Conservation (phyloP, 106 monocot genomes). For the Allium cepa region DNA sequence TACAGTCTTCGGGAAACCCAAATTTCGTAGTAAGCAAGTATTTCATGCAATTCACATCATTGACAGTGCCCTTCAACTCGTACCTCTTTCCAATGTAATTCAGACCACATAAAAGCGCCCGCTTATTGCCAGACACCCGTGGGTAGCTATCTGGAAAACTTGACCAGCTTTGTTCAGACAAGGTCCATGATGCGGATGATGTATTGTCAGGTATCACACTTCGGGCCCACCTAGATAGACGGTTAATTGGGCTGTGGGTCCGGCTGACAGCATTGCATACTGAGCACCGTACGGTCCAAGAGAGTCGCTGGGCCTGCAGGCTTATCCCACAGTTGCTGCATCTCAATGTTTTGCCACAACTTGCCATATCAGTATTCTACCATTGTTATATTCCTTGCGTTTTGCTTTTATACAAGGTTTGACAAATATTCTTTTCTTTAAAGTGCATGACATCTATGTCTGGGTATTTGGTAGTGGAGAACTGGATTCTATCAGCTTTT, state of each 20-base stretch:
- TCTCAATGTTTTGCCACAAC: slow-evolving; percentile 6
- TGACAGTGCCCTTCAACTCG: slow-evolving; percentile 75
- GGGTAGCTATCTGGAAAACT: slow-evolving; percentile 19
- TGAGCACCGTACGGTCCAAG: slow-evolving; percentile 18
- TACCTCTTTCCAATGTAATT: slow-evolving; percentile 29
- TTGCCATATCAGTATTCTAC: background rate
- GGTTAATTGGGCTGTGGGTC: background rate
- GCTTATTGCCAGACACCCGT: slow-evolving; percentile 18
- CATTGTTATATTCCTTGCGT: background rate
- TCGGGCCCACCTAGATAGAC: background rate
- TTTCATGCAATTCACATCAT: slow-evolving; percentile 66
- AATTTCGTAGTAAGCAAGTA: slow-evolving; percentile 34
- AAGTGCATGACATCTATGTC: background rate
- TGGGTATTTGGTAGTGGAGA: background rate
- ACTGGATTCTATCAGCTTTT: background rate
- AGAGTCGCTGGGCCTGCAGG: slow-evolving; percentile 10
- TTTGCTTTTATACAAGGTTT: background rate
- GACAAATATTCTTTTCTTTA: background rate
- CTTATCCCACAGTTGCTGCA: slow-evolving; percentile 23
- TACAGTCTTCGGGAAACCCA: slow-evolving; percentile 37
- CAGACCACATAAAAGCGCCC: slow-evolving; percentile 41
- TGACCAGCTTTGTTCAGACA: background rate
- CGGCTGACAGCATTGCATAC: slow-evolving; percentile 19
- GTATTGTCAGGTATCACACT: slow-evolving; percentile 12
- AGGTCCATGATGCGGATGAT: slow-evolving; percentile 3